These are phyloP conservation scores for Infundibulicybe gibba DNA, from an alignment of 768 basidiomycete genomes.

Conservation along the genomic window DNA sequence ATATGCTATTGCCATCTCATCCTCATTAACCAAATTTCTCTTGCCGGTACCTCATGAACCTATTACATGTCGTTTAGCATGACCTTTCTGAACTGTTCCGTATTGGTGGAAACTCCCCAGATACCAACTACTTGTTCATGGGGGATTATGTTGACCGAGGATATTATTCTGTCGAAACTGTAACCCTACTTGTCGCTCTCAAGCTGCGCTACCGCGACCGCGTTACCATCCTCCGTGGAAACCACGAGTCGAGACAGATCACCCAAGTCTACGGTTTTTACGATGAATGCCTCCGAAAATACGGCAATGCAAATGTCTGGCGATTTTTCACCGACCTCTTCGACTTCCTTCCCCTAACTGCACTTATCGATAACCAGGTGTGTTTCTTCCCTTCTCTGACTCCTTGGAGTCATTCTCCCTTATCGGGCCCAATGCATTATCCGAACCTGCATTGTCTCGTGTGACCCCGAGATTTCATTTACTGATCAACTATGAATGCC, in stretches of 20 bases:
- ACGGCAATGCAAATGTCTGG: constrained; percentile 99
- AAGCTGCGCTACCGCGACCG: constrained; percentile 98
- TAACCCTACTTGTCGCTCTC: constrained; percentile 93
- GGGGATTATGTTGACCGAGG: constrained; percentile 99
- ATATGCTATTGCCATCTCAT: constrained; percentile 6
- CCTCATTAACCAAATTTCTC: constrained; percentile 9
- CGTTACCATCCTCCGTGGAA: constrained; percentile 95
- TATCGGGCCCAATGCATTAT: no score
- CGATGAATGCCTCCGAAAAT: constrained; percentile 99
- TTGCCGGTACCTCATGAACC: constrained; percentile 5
- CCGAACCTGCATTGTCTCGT: not conserved
- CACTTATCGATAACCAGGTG: constrained; percentile 98
- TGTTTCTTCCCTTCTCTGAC: constrained; percentile 27
- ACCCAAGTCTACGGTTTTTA: constrained; percentile 99
- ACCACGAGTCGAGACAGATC: constrained; percentile 99
- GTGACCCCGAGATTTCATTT: constrained; percentile 8
- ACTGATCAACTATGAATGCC: constrained; percentile 9
- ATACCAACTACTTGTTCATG: constrained; percentile 99
- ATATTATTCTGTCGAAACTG: constrained; percentile 99
- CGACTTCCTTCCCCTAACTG: constrained; percentile 95
- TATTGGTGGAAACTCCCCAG: constrained; percentile 97
- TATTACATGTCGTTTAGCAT: constrained; percentile 57
- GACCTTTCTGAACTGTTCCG: constrained; percentile 98
- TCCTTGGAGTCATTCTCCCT: constrained; percentile 3
- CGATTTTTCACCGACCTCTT: constrained; percentile 98